Evolutionary conservation across 805 yeast species (phyloP), one percentile per base, ranked within the genome.

Genomic region (Ascoidea asiatica): DNA sequence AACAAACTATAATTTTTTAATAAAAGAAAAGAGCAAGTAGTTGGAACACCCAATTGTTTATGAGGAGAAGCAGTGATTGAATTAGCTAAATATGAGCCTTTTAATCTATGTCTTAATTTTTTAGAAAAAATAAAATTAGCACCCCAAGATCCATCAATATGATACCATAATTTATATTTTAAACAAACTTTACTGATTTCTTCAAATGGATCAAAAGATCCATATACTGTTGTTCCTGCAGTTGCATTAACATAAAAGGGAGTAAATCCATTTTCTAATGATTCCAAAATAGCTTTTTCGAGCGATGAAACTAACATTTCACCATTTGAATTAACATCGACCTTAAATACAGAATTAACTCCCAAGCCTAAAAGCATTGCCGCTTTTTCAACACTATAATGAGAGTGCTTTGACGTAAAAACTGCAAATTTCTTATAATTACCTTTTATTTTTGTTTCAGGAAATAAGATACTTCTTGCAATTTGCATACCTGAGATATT

Each of bases 141-240:
- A 33, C 95, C 95, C 95, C 94, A 84, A 5, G 92, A 82, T 1
- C 92, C 95, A 61, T 85, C 95, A 38, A 85, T 73, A 58, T 85
- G 95, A 56, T 82, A 72, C 90, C 94, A 86, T 5, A 76, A 43
- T n/a, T 68, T 59, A 58, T 78, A 56, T 46, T 66, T 65, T 45
- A 72, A 64, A 15, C 88, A 76, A 2, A 85, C 57, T 1, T 46
- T 54, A 1, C 78, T 60, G 35, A 86, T 75, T 38, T 70, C 72
- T 21, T 56, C 66, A 52, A 85, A 69, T 19, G 81, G 77, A 54
- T 85, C 95, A 58, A 70, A 86, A 5, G 92, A 81, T 1, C 95
- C 95, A 53, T 77, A 81, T 0, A 85, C 95, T 0, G 95, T 85
- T 8, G 94, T 83, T 1, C 95, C 95, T 0, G 95, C 94, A 3